These are phyloP conservation scores for Heliamphora exappendiculata DNA, from an alignment of 148 eudicot genomes.

Conservation along the genomic window DNA sequence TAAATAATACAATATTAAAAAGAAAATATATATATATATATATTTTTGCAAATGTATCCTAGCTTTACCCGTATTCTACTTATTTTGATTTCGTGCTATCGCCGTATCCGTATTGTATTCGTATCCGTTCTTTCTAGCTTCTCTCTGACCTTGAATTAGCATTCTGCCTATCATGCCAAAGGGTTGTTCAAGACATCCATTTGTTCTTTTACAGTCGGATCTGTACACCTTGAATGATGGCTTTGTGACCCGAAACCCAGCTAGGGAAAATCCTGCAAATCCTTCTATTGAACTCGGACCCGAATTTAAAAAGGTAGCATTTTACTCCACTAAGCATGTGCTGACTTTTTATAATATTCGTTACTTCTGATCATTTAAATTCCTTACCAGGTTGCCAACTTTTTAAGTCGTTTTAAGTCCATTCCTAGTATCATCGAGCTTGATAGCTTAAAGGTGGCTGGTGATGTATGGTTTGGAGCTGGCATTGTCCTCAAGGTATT, in stretches of 20 bases:
- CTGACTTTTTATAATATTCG: no score
- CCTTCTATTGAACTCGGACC: slow-evolving; percentile 98
- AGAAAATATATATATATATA: no score
- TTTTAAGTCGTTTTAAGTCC: slow-evolving; percentile 86
- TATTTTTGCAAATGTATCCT: no score
- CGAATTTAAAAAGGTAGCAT: slow-evolving; percentile 86
- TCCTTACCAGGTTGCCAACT: slow-evolving; percentile 59
- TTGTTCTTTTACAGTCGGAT: slow-evolving; percentile 63
- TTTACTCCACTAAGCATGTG: slow-evolving; percentile 48
- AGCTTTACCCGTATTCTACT: no score
- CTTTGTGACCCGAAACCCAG: slow-evolving; percentile 65
- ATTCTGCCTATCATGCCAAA: background rate
- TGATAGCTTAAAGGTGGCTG: slow-evolving; percentile 85
- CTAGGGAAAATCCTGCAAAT: slow-evolving; percentile 71
- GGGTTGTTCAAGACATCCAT: background rate
- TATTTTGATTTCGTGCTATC: no score
- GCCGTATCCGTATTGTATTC: no score
- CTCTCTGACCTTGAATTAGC: background rate
- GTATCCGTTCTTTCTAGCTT: no score
- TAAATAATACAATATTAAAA: no score
- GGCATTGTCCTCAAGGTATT: slow-evolving; percentile 75
- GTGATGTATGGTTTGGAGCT: slow-evolving; percentile 90
- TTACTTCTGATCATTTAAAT: background rate
- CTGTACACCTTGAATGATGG: slow-evolving; percentile 82
- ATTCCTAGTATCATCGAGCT: slow-evolving; percentile 90